A percentile compares a stretch with the other conserved stretches of the same genome.
phyloP scores from a whole-genome alignment of 1,139 yeast genomes.

The Candida pseudoviswanathii region DNA sequence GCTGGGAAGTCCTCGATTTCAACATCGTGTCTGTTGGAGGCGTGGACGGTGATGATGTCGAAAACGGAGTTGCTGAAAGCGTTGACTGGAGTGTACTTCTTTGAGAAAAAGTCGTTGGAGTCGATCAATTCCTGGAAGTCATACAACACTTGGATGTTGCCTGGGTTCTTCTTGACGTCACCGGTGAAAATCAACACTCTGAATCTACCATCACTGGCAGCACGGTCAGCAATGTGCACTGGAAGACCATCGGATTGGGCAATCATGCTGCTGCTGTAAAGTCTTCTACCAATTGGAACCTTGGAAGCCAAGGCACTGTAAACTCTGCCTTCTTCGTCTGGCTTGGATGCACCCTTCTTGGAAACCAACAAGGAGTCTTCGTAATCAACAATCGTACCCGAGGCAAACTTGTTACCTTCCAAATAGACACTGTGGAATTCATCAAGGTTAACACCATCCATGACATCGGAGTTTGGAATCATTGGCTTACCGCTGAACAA shows the following conservation, averaged over 20 bases:
- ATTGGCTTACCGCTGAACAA: conserved; percentile 31
- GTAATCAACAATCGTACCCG: conserved; percentile 33
- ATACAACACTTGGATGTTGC: conserved; percentile 15
- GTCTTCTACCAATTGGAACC: conserved; percentile 29
- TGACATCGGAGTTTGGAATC: conserved; percentile 18
- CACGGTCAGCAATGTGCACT: conserved; percentile 23
- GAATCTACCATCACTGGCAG: conserved; percentile 27
- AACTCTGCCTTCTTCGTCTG: conserved; percentile 11
- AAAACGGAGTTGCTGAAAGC: conserved; percentile 27
- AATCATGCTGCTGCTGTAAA: conserved; percentile 23
- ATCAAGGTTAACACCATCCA: conserved; percentile 25
- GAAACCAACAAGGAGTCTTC: conserved; percentile 18
- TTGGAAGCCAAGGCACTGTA: conserved; percentile 21
- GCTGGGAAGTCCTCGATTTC: conserved; percentile 32
- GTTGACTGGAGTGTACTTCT: conserved; percentile 26
- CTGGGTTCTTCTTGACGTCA: conserved; percentile 18
- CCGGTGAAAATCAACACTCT: conserved; percentile 29
- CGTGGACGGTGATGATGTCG: conserved; percentile 26
- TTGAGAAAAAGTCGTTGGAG: conserved; percentile 18
- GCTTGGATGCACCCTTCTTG: conserved; percentile 3
- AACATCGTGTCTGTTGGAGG: conserved; percentile 19
- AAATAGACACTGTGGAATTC: conserved; percentile 28
- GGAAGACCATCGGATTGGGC: conserved; percentile 29
- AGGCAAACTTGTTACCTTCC: conserved; percentile 31
- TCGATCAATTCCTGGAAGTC: conserved; percentile 20